Conservation (phyloP, 164 flowering plant genomes). For the Annona squamosa region DNA sequence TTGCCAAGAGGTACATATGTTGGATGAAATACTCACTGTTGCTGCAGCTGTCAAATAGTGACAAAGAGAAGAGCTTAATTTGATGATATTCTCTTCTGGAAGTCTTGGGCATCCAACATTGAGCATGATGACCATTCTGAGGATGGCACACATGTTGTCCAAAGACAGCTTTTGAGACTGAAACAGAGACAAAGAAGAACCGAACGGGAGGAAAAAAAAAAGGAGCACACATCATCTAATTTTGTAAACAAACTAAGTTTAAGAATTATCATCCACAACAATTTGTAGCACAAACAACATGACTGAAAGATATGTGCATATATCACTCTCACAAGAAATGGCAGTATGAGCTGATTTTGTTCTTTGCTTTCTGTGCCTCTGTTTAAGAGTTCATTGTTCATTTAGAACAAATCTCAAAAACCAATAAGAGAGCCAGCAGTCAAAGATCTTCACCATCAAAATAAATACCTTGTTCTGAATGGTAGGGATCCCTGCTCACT, state of each 20-base stretch:
- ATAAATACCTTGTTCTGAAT: background rate
- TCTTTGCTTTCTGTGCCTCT: background rate
- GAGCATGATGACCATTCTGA: conserved; percentile 43
- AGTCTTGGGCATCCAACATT: conserved; percentile 50
- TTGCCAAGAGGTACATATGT: background rate
- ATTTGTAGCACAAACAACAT: background rate
- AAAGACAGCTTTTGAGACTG: conserved; percentile 44
- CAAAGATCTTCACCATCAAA: background rate
- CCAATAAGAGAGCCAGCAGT: background rate
- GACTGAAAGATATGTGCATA: background rate
- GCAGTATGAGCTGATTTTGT: background rate
- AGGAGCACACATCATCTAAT: background rate
- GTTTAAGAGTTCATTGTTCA: too few relatives aligned
- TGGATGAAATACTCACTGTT: conserved; percentile 32
- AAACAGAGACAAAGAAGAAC: background rate
- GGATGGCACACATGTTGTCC: conserved; percentile 62
- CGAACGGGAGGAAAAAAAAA: background rate
- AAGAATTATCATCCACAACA: background rate
- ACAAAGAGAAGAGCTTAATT: conserved; percentile 38
- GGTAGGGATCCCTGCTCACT: background rate
- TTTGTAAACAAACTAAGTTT: background rate
- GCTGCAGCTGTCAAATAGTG: conserved; percentile 51
- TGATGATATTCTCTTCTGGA: conserved; percentile 37
- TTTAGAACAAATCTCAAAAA: too few relatives aligned
- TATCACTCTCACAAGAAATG: background rate